Conservation (phyloP, 257 asterid genomes). For the Forsythia suspensa region DNA sequence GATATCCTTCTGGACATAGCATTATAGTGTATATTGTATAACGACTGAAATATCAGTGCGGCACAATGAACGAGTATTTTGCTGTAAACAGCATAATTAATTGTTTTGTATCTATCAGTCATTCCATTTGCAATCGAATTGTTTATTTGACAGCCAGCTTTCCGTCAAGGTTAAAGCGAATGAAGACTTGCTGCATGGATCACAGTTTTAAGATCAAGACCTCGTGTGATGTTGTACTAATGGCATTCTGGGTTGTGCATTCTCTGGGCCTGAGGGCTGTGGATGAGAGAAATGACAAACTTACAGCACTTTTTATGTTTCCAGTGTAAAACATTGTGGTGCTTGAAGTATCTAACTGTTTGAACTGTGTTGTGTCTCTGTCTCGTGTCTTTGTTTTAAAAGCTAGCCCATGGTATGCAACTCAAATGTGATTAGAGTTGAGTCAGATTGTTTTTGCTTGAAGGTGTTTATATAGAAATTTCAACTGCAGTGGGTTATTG, state of each 20-base stretch:
- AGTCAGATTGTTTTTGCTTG: too few species aligned
- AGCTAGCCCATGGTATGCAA: too few species aligned
- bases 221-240: background rate
- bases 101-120: background rate
- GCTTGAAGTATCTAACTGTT: background rate
- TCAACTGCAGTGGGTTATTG: too few species aligned
- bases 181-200: background rate
- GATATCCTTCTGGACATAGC: conserved; percentile 85
- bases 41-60: background rate
- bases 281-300: background rate
- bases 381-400: too few species aligned
- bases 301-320: background rate
- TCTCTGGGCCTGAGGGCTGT: background rate
- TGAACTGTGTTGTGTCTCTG: too few species aligned
- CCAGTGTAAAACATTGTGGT: background rate
- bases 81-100: background rate
- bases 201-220: background rate
- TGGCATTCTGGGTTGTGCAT: background rate
- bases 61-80: background rate
- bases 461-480: too few species aligned
- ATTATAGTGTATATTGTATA: conserved; percentile 32
- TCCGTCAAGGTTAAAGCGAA: background rate
- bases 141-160: background rate
- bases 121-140: background rate
- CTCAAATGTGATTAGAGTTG: too few species aligned